Evolutionary conservation across 2,329 filamentous ascomycete genomes (phyloP).

Genomic region (Clonostachys chloroleuca): DNA sequence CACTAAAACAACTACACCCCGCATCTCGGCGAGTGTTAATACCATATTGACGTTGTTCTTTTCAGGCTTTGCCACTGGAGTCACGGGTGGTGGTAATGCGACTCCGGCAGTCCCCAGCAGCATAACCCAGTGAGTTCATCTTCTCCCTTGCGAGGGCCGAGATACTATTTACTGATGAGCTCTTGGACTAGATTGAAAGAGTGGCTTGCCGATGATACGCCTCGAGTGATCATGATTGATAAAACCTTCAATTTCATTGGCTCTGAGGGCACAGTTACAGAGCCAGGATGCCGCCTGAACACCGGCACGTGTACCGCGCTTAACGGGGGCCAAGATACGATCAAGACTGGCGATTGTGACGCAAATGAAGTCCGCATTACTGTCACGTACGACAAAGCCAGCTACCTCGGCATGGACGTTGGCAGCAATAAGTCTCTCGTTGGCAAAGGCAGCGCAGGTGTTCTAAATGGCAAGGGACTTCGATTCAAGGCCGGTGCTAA

Average conservation of each 20-base stretch:
- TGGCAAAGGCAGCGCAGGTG: conserved; percentile 43
- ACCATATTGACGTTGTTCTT: not conserved
- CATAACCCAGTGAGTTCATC: conserved; percentile 36
- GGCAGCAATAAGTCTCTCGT: conserved; percentile 51
- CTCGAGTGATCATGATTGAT: conserved; percentile 54
- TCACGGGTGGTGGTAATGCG: not conserved
- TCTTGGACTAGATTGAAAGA: not conserved
- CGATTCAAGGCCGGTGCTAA: conserved; percentile 37
- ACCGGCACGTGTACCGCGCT: conserved; percentile 20
- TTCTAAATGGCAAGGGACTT: conserved; percentile 55
- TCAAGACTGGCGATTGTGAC: conserved; percentile 12
- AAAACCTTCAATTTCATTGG: conserved; percentile 52
- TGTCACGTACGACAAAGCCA: conserved; percentile 5
- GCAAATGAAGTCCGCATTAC: conserved; percentile 1
- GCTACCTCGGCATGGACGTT: conserved; percentile 42
- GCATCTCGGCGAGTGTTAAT: not conserved
- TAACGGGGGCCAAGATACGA: conserved; percentile 38
- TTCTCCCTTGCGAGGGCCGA: conserved; percentile 23
- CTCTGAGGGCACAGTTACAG: conserved; percentile 46
- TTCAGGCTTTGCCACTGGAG: not conserved
- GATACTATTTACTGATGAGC: not conserved
- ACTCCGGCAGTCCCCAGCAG: not conserved
- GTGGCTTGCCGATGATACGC: conserved; percentile 40
- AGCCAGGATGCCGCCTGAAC: conserved; percentile 37
- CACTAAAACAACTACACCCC: not conserved